phyloP scores from a whole-genome alignment of 371 early-diverging fungal species.

The Mucor ambiguus region DNA sequence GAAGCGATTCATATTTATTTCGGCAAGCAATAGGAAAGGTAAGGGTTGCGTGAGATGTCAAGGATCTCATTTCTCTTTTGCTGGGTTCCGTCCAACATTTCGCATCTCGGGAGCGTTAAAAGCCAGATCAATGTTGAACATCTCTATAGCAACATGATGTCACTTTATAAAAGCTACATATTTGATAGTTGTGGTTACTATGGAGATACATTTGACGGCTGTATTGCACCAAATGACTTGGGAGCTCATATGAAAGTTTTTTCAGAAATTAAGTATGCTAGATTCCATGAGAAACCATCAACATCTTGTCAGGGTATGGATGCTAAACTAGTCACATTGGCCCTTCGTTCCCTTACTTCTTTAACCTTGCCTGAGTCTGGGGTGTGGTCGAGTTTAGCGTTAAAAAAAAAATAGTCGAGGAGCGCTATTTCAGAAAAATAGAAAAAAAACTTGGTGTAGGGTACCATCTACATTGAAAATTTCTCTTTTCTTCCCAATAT shows the following conservation, averaged over 20 bases:
- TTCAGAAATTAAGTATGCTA: background rate
- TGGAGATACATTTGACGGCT: background rate
- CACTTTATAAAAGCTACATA: background rate
- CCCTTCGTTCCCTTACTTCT: background rate
- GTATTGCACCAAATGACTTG: background rate
- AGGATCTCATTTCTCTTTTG: background rate
- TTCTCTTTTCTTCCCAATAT: conserved; percentile 2
- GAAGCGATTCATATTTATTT: conserved; percentile 8
- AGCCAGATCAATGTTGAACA: background rate
- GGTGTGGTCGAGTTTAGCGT: conserved; percentile 6
- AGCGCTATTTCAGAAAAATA: background rate
- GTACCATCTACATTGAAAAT: conserved; percentile 7
- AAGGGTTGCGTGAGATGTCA: conserved; percentile 6
- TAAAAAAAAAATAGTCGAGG: background rate
- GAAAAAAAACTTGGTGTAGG: conserved; percentile 6
- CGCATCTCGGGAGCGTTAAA: background rate
- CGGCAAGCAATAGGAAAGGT: background rate
- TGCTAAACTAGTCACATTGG: conserved; percentile 2
- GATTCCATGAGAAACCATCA: background rate
- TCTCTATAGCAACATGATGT: conserved; percentile 6
- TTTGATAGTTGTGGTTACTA: background rate
- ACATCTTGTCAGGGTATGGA: background rate
- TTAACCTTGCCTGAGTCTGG: conserved; percentile 2
- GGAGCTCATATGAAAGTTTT: background rate
- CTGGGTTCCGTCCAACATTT: background rate